A percentile compares a stretch with the other conserved stretches of the same genome.
Evolutionary conservation across 306 rosid genomes (phyloP).

Genomic region (Rubus parviflorus): DNA sequence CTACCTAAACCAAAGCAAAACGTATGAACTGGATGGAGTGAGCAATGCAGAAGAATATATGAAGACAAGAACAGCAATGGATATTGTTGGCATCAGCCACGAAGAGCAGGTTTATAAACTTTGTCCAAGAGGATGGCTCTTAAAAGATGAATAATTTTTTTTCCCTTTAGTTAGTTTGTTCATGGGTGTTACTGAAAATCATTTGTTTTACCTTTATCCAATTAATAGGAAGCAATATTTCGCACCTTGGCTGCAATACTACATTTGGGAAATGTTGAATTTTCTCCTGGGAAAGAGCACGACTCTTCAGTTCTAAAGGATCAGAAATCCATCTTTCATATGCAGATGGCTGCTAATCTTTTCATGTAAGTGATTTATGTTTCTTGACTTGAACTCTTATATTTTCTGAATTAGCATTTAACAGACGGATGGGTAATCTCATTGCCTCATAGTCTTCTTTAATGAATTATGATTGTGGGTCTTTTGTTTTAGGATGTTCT

Average conservation of each 20-base stretch:
- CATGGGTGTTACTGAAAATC: neutral
- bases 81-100: conserved; percentile 80
- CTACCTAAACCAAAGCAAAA: conserved; percentile 89
- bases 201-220: conserved; percentile 21
- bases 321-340: conserved; percentile 73
- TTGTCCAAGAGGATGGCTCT: conserved; percentile 9
- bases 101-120: conserved; percentile 73
- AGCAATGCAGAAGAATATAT: conserved; percentile 82
- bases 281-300: conserved; percentile 95
- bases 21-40: conserved; percentile 83
- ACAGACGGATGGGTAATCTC: neutral
- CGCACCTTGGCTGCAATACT: conserved; percentile 87
- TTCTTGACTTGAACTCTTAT: conserved; percentile 19
- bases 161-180: neutral
- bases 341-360: conserved; percentile 78
- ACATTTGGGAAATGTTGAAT: conserved; percentile 89
- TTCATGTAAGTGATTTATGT: conserved; percentile 61
- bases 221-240: conserved; percentile 78
- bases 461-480: neutral
- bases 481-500: neutral
- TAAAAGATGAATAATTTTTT: conserved; percentile 17
- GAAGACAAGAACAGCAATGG: conserved; percentile 93
- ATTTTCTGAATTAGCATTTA: neutral
- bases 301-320: conserved; percentile 82
- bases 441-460: neutral